Evolutionary conservation across 2,329 filamentous ascomycete genomes (phyloP).

Genomic region (Neofusicoccum umdonicola): DNA sequence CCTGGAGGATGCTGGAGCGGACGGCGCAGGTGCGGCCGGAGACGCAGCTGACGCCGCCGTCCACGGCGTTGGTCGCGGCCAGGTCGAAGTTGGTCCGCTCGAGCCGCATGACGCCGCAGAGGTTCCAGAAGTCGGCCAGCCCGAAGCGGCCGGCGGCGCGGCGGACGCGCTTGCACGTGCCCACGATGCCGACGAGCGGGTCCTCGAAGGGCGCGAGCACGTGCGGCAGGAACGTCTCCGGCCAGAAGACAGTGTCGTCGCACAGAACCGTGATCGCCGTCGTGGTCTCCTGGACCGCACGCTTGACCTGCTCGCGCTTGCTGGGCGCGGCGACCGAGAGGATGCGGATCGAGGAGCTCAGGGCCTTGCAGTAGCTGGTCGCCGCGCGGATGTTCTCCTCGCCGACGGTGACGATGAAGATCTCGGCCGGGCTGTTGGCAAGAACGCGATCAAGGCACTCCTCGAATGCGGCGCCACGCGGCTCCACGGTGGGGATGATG

Average conservation of each 20-base stretch:
- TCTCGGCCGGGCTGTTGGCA: conserved; percentile 35
- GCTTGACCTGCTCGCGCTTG: conserved; percentile 51
- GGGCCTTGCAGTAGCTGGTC: conserved; percentile 27
- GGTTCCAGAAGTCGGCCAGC: conserved; percentile 23
- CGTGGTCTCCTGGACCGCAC: conserved; percentile 37
- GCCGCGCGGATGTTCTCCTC: conserved; percentile 25
- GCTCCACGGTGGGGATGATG: conserved; percentile 53
- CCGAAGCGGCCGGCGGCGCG: background rate
- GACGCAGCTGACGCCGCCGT: conserved; percentile 33
- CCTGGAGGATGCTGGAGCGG: conserved; percentile 26
- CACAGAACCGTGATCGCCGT: conserved; percentile 48
- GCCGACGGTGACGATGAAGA: conserved; percentile 51
- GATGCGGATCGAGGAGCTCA: conserved; percentile 22
- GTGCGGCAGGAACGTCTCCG: conserved; percentile 40
- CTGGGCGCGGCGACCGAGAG: conserved; percentile 30
- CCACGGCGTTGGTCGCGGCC: conserved; percentile 28
- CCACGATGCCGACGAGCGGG: conserved; percentile 19
- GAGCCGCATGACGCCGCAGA: conserved; percentile 28
- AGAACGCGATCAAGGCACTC: conserved; percentile 44
- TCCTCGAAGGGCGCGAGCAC: conserved; percentile 40
- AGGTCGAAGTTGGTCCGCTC: conserved; percentile 36
- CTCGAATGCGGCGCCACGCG: conserved; percentile 40
- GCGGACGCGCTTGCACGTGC: conserved; percentile 14
- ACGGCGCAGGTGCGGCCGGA: conserved; percentile 32
- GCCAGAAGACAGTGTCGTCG: conserved; percentile 58